phyloP scores from a whole-genome alignment of 176 grass and related monocot genomes.

The Tillandsia leiboldiana region DNA sequence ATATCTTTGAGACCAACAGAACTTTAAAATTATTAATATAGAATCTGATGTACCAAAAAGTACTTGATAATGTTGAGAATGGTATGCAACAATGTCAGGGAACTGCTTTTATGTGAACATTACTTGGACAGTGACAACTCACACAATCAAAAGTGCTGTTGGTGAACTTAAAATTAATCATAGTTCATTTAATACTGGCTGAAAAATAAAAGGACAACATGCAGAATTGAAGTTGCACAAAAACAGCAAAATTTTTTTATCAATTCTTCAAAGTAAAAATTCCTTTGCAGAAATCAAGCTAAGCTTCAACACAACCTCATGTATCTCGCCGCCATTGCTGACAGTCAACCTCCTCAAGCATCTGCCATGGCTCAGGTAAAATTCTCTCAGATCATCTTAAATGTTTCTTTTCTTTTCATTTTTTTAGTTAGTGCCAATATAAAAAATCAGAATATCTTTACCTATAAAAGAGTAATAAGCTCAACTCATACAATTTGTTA shows the following conservation, averaged over 20 bases:
- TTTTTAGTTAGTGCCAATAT: not conserved
- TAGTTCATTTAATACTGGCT: too few relatives aligned
- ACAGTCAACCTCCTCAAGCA: conserved; percentile 80
- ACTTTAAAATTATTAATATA: too few relatives aligned
- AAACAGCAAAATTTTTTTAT: not conserved
- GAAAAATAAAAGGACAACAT: not conserved
- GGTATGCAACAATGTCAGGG: too few relatives aligned
- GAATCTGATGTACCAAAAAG: too few relatives aligned
- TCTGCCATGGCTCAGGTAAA: conserved; percentile 57
- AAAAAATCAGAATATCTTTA: not conserved
- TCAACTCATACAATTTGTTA: not conserved
- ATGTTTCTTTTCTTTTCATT: not conserved
- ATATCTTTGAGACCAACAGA: too few relatives aligned
- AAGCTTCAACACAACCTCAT: conserved; percentile 98
- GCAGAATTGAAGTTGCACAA: not conserved
- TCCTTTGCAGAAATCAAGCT: conserved; percentile 68
- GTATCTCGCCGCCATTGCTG: conserved; percentile 93
- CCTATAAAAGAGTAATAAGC: not conserved
- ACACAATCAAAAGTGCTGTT: too few relatives aligned
- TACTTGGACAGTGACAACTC: too few relatives aligned
- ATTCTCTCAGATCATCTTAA: not conserved
- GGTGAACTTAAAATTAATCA: too few relatives aligned
- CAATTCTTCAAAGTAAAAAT: too few relatives aligned
- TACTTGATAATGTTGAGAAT: too few relatives aligned
- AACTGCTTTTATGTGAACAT: too few relatives aligned